phyloP scores from a whole-genome alignment of 2,329 filamentous ascomycete genomes.

The Madurella fahalii region DNA sequence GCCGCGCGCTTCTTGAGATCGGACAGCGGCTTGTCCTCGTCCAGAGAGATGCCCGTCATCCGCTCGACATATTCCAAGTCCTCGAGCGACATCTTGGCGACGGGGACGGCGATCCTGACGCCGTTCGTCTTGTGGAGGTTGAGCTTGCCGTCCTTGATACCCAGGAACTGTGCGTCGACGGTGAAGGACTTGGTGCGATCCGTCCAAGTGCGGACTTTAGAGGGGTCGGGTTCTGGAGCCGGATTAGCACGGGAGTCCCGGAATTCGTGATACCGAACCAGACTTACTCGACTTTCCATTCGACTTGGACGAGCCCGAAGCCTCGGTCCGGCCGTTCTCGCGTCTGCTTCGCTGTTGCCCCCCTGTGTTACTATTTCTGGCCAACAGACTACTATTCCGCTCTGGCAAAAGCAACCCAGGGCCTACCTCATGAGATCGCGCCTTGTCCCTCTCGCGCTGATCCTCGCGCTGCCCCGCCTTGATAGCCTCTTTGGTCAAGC shows the following conservation, averaged over 20 bases:
- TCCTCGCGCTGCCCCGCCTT: slow-evolving; percentile 57
- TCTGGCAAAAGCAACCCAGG: slow-evolving; percentile 70
- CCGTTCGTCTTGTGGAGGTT: slow-evolving; percentile 97
- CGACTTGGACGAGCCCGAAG: slow-evolving; percentile 55
- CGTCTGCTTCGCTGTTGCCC: slow-evolving; percentile 67
- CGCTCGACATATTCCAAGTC: slow-evolving; percentile 94
- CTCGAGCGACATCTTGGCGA: slow-evolving; percentile 91
- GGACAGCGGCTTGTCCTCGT: slow-evolving; percentile 90
- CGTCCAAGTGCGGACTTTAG: slow-evolving; percentile 87
- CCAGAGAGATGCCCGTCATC: slow-evolving; percentile 79
- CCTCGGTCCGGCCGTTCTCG: slow-evolving; percentile 61
- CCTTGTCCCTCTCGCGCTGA: slow-evolving; percentile 55
- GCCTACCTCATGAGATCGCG: slow-evolving; percentile 64
- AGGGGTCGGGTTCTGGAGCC: slow-evolving; percentile 68
- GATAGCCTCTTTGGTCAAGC: slow-evolving; percentile 74
- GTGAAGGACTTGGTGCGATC: slow-evolving; percentile 95
- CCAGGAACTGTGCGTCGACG: slow-evolving; percentile 94
- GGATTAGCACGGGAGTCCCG: slow-evolving; percentile 10
- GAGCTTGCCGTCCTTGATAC: slow-evolving; percentile 91
- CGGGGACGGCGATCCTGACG: slow-evolving; percentile 94
- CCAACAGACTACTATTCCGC: slow-evolving; percentile 73
- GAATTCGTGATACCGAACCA: not conserved
- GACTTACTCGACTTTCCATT: slow-evolving; percentile 70
- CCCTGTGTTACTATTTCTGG: slow-evolving; percentile 59
- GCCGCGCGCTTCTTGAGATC: slow-evolving; percentile 60